Evolutionary conservation across 225 moss, liverwort and hornwort species (phyloP).

Genomic region (Bryum argenteum): DNA sequence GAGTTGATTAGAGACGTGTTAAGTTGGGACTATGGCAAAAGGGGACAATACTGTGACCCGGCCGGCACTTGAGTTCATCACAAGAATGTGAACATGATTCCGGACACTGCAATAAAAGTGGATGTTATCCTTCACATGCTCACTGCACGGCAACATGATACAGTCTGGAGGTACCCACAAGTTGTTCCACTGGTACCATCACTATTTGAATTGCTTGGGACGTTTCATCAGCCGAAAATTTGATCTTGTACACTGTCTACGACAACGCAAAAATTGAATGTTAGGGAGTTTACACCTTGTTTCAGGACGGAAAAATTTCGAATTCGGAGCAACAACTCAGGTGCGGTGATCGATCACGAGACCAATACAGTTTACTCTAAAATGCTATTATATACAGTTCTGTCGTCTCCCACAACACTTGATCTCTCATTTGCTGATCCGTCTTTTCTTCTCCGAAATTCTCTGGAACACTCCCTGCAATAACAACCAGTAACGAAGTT

Average conservation of each 20-base stretch:
- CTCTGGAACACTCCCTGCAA: constrained; percentile 40
- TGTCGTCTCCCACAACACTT: constrained; percentile 26
- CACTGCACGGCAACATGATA: not conserved
- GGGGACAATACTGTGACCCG: too few relatives aligned
- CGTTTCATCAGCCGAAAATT: not conserved
- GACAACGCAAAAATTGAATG: too few relatives aligned
- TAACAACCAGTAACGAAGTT: not conserved
- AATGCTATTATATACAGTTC: constrained; percentile 16
- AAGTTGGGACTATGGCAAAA: not conserved
- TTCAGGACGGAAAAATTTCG: not conserved
- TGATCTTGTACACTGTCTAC: too few relatives aligned
- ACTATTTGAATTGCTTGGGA: constrained; percentile 1
- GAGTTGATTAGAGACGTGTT: not conserved
- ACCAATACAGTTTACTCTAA: constrained; percentile 11
- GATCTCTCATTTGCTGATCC: constrained; percentile 4
- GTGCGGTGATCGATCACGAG: constrained; percentile 22
- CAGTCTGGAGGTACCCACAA: not conserved
- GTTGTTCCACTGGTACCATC: constrained; percentile 2
- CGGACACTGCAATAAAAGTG: not conserved
- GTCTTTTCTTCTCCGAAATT: constrained; percentile 23
- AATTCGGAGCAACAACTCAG: constrained; percentile 21
- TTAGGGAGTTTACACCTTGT: not conserved
- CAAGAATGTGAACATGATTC: constrained; percentile 7
- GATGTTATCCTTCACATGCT: not conserved
- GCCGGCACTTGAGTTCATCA: constrained; percentile 1